Conservation (phyloP, 352 stramenopile genomes). For the Phytopythium mirpurense region DNA sequence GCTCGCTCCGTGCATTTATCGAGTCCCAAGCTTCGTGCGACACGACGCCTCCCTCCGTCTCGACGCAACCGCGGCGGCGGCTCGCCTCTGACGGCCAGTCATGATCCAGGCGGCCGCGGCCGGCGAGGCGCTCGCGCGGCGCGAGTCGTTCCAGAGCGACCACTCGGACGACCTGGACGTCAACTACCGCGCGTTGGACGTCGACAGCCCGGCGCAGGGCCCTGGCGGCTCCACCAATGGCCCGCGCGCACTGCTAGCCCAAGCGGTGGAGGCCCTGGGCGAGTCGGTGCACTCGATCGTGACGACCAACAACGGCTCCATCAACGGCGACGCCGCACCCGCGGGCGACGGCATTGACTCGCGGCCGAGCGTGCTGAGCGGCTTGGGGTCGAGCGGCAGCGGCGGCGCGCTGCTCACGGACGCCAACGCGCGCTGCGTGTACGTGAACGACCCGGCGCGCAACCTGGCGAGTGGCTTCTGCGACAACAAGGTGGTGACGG, state of each 20-base stretch:
- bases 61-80: neutral
- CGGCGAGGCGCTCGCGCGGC: conserved; percentile 8
- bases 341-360: neutral
- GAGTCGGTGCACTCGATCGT: conserved; percentile 2
- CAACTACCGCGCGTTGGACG: conserved; percentile 42
- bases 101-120: conserved; percentile 5
- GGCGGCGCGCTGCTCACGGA: conserved; percentile 26
- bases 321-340: neutral
- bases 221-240: neutral
- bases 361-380: neutral
- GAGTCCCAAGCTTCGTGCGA: neutral
- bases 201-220: conserved; percentile 20
- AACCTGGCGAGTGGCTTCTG: conserved; percentile 60
- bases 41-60: neutral
- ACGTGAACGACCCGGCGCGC: conserved; percentile 55
- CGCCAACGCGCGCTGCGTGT: conserved; percentile 54
- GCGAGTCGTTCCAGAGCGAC: conserved; percentile 33
- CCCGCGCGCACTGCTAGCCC: neutral
- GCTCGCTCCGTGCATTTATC: neutral
- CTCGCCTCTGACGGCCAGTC: neutral
- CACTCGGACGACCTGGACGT: conserved; percentile 30
- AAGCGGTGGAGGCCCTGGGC: neutral
- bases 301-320: neutral
- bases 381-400: conserved; percentile 1
- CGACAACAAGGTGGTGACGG: conserved; percentile 78